Conservation (phyloP, 2,329 filamentous ascomycete genomes). For the Alternaria triticimaculans region DNA sequence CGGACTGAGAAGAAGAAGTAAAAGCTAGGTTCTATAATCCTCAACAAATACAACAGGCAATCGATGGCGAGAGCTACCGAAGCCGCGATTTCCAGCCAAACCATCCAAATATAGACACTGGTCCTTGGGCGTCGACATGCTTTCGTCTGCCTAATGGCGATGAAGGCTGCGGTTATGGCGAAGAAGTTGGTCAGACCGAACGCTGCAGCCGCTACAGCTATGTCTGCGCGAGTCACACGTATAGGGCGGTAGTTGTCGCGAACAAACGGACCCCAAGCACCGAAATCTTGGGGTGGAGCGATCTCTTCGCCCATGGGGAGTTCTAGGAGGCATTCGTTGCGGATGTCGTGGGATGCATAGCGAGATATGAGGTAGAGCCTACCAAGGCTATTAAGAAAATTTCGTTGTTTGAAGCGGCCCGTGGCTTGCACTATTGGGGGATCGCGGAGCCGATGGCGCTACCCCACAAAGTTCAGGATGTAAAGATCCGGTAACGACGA, state of each 20-base stretch:
- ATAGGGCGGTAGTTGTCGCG: slow-evolving; percentile 24
- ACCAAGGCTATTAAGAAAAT: neutral
- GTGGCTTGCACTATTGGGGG: slow-evolving; percentile 1
- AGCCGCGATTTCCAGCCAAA: slow-evolving; percentile 56
- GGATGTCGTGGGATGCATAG: neutral
- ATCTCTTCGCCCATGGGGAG: slow-evolving; percentile 20
- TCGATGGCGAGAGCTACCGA: slow-evolving; percentile 52
- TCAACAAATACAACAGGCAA: slow-evolving; percentile 40
- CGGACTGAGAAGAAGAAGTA: slow-evolving; percentile 39
- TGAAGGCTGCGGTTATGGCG: slow-evolving; percentile 36
- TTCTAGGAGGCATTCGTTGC: neutral
- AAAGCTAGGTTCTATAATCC: slow-evolving; percentile 42
- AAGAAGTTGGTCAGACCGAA: slow-evolving; percentile 30
- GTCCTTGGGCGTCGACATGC: slow-evolving; percentile 24
- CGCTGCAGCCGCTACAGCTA: slow-evolving; percentile 26
- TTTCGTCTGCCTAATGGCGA: slow-evolving; percentile 35
- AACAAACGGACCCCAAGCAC: slow-evolving; percentile 36
- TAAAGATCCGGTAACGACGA: neutral
- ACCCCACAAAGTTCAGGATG: slow-evolving; percentile 3
- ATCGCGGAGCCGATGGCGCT: slow-evolving; percentile 6
- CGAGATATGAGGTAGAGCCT: neutral
- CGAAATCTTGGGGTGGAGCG: slow-evolving; percentile 23
- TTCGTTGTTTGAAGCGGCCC: neutral
- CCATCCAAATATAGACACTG: slow-evolving; percentile 55
- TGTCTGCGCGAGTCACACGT: slow-evolving; percentile 23